Evolutionary conservation across 179 eudicot species (phyloP).

Genomic region (Nepenthes alata): DNA sequence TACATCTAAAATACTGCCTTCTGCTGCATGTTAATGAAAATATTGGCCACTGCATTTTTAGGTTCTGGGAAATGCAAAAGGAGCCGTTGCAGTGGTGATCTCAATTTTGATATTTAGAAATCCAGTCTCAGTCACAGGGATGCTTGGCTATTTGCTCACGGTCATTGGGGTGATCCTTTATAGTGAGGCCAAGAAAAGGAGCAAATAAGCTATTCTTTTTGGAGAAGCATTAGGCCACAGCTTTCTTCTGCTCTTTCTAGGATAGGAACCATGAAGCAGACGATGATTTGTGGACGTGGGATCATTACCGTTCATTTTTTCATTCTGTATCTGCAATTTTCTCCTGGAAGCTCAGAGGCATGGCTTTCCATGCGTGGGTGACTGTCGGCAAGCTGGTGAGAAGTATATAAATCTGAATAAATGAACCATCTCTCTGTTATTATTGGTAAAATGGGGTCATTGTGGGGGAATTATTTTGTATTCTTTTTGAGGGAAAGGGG

Average conservation of each 20-base stretch:
- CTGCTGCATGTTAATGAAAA: no score
- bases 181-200: conserved; percentile 2
- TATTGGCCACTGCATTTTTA: neutral
- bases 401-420: conserved; percentile 13
- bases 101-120: conserved; percentile 1
- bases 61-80: neutral
- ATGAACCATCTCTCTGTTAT: conserved; percentile 1
- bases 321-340: conserved; percentile 5
- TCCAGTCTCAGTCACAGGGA: neutral
- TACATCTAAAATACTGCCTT: no score
- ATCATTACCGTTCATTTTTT: no score
- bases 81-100: conserved; percentile 2
- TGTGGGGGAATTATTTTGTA: conserved; percentile 1
- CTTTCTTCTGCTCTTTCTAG: neutral
- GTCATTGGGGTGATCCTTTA: neutral
- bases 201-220: neutral
- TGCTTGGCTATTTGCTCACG: neutral
- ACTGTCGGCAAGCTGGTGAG: conserved; percentile 5
- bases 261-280: neutral
- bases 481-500: no score
- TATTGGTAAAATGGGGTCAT: conserved; percentile 11
- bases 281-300: neutral
- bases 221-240: conserved; percentile 4
- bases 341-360: conserved; percentile 11
- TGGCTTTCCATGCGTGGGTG: conserved; percentile 19